phyloP scores from a whole-genome alignment of 129 eudicot species.

The Calendula officinalis region DNA sequence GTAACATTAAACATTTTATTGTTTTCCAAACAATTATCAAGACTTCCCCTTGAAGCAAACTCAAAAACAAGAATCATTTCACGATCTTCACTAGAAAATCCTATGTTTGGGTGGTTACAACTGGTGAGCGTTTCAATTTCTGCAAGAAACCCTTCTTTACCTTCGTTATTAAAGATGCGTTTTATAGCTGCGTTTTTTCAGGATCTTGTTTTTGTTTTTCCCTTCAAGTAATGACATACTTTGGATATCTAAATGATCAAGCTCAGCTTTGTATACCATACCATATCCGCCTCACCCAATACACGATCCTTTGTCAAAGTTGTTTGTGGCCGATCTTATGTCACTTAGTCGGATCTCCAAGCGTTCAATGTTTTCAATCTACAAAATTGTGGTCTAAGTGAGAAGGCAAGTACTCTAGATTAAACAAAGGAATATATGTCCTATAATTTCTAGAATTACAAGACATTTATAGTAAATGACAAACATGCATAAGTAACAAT shows the following conservation, averaged over 20 bases:
- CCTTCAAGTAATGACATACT: neutral
- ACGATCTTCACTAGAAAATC: neutral
- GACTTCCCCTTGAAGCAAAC: conserved; percentile 6
- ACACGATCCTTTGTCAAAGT: neutral
- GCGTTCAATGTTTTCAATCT: neutral
- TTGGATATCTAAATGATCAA: neutral
- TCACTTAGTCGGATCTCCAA: neutral
- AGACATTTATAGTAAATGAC: neutral
- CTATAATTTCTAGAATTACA: neutral
- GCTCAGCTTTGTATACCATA: neutral
- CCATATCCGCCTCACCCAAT: conserved; percentile 5
- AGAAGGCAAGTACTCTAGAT: neutral
- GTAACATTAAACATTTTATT: neutral
- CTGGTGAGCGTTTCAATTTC: conserved; percentile 4
- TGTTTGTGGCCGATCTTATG: neutral
- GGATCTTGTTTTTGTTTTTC: neutral
- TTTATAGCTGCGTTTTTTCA: neutral
- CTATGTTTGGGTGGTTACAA: neutral
- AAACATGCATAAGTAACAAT: neutral
- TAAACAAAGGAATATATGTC: neutral
- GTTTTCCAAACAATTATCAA: neutral
- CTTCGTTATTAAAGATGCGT: neutral
- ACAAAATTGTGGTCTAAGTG: neutral
- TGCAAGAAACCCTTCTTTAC: neutral
- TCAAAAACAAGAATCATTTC: conserved; percentile 12